These are phyloP conservation scores for Erysimum cheiranthoides DNA, from an alignment of 345 rosid genomes.

Conservation along the genomic window DNA sequence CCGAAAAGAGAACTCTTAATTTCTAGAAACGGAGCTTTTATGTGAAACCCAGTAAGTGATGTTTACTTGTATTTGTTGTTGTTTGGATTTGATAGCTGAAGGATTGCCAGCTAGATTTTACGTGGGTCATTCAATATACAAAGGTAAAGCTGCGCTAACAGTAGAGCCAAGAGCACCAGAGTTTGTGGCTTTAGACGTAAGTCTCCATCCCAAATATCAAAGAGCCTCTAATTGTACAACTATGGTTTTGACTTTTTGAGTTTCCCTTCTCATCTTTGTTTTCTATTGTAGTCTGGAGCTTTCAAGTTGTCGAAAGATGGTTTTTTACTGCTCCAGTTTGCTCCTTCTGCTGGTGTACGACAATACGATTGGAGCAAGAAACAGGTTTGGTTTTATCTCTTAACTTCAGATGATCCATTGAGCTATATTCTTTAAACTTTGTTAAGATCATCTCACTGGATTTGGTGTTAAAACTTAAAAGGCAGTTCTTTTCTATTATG, in stretches of 20 bases:
- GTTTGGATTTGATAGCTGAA: conserved; percentile 48
- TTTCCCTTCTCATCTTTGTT: neutral
- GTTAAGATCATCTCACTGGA: neutral
- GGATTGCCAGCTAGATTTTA: conserved; percentile 62
- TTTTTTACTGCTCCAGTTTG: conserved; percentile 75
- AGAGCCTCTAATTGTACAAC: neutral
- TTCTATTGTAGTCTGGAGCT: conserved; percentile 80
- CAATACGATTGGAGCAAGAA: conserved; percentile 92
- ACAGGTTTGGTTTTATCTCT: conserved; percentile 58
- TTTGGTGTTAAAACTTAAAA: neutral
- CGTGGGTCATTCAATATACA: conserved; percentile 89
- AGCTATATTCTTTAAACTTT: neutral
- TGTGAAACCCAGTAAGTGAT: conserved; percentile 10
- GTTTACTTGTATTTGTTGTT: conserved; percentile 5
- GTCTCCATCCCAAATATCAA: conserved; percentile 21
- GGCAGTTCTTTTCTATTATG: neutral
- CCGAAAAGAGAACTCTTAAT: neutral
- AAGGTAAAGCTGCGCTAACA: conserved; percentile 92
- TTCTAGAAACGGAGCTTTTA: neutral
- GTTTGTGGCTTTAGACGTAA: conserved; percentile 73
- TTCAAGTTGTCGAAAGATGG: conserved; percentile 77
- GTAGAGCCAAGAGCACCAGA: conserved; percentile 88
- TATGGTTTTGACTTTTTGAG: neutral
- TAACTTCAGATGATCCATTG: neutral
- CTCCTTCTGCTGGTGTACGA: conserved; percentile 79